Base-by-base conservation (phyloP, 768 basidiomycete species). In the Brasilioporus rufonigricans region DNA sequence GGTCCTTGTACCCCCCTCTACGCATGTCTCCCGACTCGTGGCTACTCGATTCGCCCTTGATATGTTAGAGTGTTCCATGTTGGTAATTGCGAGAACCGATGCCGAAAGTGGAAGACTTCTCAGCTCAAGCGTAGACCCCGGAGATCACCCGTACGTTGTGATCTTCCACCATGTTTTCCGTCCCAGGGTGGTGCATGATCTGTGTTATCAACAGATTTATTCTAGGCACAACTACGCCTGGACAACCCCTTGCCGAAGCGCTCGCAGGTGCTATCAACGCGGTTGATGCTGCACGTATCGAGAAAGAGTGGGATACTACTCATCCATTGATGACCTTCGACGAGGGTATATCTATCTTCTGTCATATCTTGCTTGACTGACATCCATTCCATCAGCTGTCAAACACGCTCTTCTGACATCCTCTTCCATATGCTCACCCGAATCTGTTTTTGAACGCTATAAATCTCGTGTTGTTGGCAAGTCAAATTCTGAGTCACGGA, bases 31-130 rank as follows among this genome's bases (percentile, higher is more conserved):
- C 21, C 85, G 95, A 26, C 83, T 98, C 48, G 76, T 92, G 58
- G 83, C 94, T 12, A 80, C 92, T 27, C 86, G 93, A 19, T 92
- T 95, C 76, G 93, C 96, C 74, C 81, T 93, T 55, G 95, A 98
- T 70, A 77, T 98, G 55, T 78, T 97, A 64, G 88, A 91, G 67
- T 87, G 86, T 53, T 89, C 90, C 5, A 91, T 92, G 85, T 80
- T 93, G 38, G 73, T 93, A 58, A 92, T 98, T 56, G 93, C 93
- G 12, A 86, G 95, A 47, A 95, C 94, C 1, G 95, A 98, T 68
- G 86, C 93, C 21, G 91, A 96, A 71, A 89, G 87, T 18, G 91
- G 82, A 41, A 88, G 85, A 68, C 82, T 96, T 33, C 78, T 98
- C 53, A 88, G 89, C 7, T 89, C 88, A 23, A 92, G 86, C 47